Conservation (phyloP, 2,329 filamentous ascomycete genomes). For the Ceratocystiopsis brevicomis region DNA sequence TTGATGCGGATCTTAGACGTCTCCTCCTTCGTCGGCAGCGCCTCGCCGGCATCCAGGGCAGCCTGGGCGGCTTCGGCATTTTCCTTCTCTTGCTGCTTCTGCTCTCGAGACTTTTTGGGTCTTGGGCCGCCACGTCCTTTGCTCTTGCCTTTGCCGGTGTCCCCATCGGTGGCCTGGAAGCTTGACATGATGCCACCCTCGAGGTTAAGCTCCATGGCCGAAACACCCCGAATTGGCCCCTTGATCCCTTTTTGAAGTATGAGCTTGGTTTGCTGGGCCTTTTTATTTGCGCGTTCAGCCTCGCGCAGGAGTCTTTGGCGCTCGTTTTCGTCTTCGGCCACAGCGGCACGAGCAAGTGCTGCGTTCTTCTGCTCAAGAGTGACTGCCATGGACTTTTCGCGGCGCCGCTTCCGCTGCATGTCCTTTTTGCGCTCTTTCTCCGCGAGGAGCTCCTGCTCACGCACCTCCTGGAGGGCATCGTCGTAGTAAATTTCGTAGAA, state of each 20-base stretch:
- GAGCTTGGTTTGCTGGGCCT: slow-evolving; percentile 75
- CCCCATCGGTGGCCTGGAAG: slow-evolving; percentile 50
- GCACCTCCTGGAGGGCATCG: slow-evolving; percentile 68
- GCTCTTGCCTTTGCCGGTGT: slow-evolving; percentile 29
- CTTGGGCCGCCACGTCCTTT: slow-evolving; percentile 43
- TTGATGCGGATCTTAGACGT: slow-evolving; percentile 45
- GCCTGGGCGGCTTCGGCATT: slow-evolving; percentile 77
- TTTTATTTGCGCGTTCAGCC: slow-evolving; percentile 79
- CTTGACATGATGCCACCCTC: slow-evolving; percentile 74
- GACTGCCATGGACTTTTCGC: slow-evolving; percentile 88
- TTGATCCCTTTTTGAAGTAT: slow-evolving; percentile 74
- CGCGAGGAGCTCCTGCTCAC: slow-evolving; percentile 72
- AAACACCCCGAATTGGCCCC: slow-evolving; percentile 49
- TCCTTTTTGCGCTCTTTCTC: slow-evolving; percentile 99
- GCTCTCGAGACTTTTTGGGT: slow-evolving; percentile 79
- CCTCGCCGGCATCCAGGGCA: slow-evolving; percentile 60
- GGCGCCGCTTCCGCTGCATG: slow-evolving; percentile 91
- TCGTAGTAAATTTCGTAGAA: slow-evolving; percentile 63
- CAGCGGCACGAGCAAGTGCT: slow-evolving; percentile 57
- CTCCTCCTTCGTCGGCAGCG: slow-evolving; percentile 41
- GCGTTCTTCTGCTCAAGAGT: slow-evolving; percentile 81
- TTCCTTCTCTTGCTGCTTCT: slow-evolving; percentile 63
- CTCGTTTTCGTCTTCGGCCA: slow-evolving; percentile 66
- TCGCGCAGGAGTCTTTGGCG: slow-evolving; percentile 64
- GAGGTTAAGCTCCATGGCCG: slow-evolving; percentile 57